Evolutionary conservation across 345 rosid species (phyloP).

Genomic region (Bretschneidera sinensis): DNA sequence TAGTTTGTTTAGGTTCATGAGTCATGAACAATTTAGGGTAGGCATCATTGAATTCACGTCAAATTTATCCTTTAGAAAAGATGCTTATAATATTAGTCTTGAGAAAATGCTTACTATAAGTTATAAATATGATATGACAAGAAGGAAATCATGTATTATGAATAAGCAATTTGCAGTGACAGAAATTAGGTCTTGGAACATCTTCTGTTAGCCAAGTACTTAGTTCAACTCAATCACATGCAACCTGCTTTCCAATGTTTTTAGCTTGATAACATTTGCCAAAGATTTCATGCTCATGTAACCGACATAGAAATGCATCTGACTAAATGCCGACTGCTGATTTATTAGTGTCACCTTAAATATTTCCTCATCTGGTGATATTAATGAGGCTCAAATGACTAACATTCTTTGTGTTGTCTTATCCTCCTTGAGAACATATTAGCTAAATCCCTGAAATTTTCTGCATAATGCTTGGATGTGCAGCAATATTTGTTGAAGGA

Average conservation of each 20-base stretch:
- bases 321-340: not conserved
- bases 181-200: not conserved
- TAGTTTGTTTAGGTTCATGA: not conserved
- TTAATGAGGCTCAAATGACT: not conserved
- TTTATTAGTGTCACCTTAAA: not conserved
- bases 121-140: not conserved
- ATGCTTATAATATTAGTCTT: too few relatives aligned
- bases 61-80: too few relatives aligned
- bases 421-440: conserved; percentile 3
- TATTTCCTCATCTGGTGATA: not conserved
- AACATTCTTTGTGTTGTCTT: not conserved
- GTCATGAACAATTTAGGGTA: not conserved
- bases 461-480: conserved; percentile 13
- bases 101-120: too few relatives aligned
- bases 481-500: conserved; percentile 73
- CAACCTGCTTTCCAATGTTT: not conserved
- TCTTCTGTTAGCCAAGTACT: not conserved
- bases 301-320: not conserved
- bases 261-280: not conserved
- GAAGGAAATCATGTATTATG: not conserved
- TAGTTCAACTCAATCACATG: not conserved
- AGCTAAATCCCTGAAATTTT: not conserved
- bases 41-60: too few relatives aligned
- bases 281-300: not conserved
- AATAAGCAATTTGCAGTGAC: too few relatives aligned